These are phyloP conservation scores for Thielaviopsis punctulata DNA, from an alignment of 2,329 filamentous ascomycete species.

Conservation along the genomic window DNA sequence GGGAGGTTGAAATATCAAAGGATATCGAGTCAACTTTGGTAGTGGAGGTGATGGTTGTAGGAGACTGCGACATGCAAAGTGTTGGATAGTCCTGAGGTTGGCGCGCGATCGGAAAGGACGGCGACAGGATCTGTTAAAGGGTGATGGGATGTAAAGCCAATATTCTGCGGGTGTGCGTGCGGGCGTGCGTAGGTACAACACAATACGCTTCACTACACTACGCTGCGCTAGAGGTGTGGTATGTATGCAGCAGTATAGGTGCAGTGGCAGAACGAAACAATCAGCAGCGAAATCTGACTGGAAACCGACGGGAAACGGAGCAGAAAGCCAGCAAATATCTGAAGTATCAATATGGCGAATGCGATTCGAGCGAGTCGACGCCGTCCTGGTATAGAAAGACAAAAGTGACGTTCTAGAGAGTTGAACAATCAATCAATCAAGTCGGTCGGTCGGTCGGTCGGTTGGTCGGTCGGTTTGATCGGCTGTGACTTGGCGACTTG, in stretches of 20 bases:
- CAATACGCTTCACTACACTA: background rate
- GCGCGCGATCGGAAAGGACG: background rate
- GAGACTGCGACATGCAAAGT: background rate
- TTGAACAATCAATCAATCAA: background rate
- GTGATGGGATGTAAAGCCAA: background rate
- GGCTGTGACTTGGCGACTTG: background rate
- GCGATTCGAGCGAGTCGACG: background rate
- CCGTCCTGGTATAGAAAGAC: background rate
- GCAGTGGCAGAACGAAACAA: background rate
- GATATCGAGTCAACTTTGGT: conserved; percentile 2
- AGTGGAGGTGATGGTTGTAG: background rate
- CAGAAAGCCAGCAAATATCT: background rate
- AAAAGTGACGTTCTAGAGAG: background rate
- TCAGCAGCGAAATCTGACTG: background rate
- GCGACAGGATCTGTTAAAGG: background rate
- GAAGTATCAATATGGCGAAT: background rate
- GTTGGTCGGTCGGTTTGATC: too few species aligned
- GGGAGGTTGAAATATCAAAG: background rate
- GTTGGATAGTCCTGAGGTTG: background rate
- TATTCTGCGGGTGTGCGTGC: background rate
- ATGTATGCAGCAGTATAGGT: too few species aligned
- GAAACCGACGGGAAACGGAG: background rate
- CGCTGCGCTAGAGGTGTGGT: too few species aligned
- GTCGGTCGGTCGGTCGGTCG: background rate
- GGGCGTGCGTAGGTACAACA: background rate